Evolutionary conservation across 179 eudicot genomes (phyloP).

Genomic region (Gypsophila paniculata): DNA sequence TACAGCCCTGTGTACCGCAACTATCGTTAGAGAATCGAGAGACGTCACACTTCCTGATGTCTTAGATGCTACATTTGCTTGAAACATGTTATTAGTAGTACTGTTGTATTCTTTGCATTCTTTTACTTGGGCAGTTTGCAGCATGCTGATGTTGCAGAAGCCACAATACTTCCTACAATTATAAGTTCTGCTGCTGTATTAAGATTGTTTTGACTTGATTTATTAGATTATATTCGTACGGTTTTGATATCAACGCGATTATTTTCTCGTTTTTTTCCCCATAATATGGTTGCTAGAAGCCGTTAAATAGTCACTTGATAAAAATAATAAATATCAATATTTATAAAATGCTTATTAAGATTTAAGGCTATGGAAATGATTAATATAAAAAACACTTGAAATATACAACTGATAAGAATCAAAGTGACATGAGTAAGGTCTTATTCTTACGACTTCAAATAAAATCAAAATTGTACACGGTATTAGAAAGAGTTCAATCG

Average conservation of each 20-base stretch:
- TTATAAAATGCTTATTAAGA: too few species aligned
- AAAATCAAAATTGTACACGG: too few species aligned
- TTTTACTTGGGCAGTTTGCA: not conserved
- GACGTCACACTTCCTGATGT: not conserved
- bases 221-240: not conserved
- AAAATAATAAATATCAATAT: too few species aligned
- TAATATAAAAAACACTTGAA: too few species aligned
- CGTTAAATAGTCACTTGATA: too few species aligned
- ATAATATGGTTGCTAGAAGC: too few species aligned
- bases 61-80: slow-evolving; percentile 5
- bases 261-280: not conserved
- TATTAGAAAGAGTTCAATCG: too few species aligned
- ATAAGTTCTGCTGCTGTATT: not conserved
- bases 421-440: too few species aligned
- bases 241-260: not conserved
- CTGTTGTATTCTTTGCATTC: slow-evolving; percentile 15
- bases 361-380: too few species aligned
- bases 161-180: not conserved
- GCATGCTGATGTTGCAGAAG: not conserved
- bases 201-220: not conserved
- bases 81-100: not conserved
- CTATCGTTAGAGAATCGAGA: slow-evolving; percentile 41
- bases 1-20: slow-evolving; percentile 67
- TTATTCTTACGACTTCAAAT: too few species aligned
- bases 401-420: too few species aligned